Base-by-base conservation (phyloP, 108 stramenopile species). In the Seminavis robusta region DNA sequence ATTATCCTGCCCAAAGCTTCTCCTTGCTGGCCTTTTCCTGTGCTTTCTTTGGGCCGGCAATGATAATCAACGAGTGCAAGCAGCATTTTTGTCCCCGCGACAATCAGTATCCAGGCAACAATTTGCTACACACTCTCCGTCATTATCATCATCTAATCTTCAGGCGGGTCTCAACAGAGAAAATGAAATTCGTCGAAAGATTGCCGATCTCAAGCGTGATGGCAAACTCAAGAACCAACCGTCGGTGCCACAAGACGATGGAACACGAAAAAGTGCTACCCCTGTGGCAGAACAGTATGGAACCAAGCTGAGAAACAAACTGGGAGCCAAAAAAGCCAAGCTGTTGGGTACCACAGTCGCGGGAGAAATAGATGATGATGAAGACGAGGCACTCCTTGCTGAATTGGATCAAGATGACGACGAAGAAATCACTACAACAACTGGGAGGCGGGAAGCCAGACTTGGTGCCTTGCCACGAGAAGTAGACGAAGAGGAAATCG, bases 151-250 rank as follows among this genome's bases (percentile, higher is more conserved):
- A 16, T 2, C 16, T 40, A 19, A 5, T 40, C 20, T 19, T 19
- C 5, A 40, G 20, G 26, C 56, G n/a, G n/a, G n/a, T n/a, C n/a
- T n/a, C n/a, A n/a, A n/a, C n/a, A n/a, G 86, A 56, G 81, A 87
- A 51, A 59, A 70, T 43, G 81, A 87, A 52, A 87, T 87, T 47
- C 63, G 80, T 25, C 60, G 67, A 47, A 80, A 87, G 68, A 88
- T 88, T 50, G 51, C 52, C 36, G 47, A 80, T 50, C 64, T 84
- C 11, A 82, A 83, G 43, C 51, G 61, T 34, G 63, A 84, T 39
- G 87, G 87, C 28, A 73, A 59, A 56, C 24, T 83, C 19, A 52
- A 57, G 5, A 79, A 61, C 0, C 43, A 55, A 21, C 27, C 41
- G 1, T 42, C 56, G 29, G 43, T 57, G 29, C n/a, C 46, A 5